Percentiles rank a stretch among this genome's conserved stretches.
Conservation (phyloP, 805 yeast genomes). For the Nakazawaea ishiwadae region DNA sequence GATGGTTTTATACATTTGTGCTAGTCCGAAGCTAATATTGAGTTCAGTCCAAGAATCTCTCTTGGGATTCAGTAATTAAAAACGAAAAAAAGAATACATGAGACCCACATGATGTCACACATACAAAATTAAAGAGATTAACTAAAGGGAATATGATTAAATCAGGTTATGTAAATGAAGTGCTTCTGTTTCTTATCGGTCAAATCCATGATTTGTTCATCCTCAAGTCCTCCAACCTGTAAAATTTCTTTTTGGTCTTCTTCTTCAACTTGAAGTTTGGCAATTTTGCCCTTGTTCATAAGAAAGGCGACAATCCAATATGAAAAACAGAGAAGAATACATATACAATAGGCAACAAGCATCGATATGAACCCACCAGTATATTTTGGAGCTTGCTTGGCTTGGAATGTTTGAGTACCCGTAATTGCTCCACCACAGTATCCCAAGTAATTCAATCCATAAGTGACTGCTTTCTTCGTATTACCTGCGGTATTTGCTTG, state of each 20-base stretch:
- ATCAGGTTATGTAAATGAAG: conserved; percentile 29
- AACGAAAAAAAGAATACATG: too few species aligned
- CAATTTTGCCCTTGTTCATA: conserved; percentile 29
- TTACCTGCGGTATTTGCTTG: conserved; percentile 44
- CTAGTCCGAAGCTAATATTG: too few species aligned
- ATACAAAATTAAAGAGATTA: too few species aligned
- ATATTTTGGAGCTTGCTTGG: conserved; percentile 36
- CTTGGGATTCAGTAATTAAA: too few species aligned
- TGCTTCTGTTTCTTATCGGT: conserved; percentile 33
- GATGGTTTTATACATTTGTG: too few species aligned
- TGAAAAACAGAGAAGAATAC: conserved; percentile 30
- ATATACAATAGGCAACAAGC: conserved; percentile 35
- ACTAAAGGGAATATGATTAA: too few species aligned
- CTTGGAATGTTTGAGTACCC: conserved; percentile 44
- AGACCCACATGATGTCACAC: too few species aligned
- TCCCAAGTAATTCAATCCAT: conserved; percentile 27
- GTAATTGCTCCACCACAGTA: conserved; percentile 39
- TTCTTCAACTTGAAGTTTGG: conserved; percentile 15
- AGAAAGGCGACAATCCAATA: conserved; percentile 26
- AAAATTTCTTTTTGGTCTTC: conserved; percentile 14
- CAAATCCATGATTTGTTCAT: conserved; percentile 31
- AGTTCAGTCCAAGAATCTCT: too few species aligned
- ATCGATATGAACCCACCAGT: conserved; percentile 40
- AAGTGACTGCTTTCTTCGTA: conserved; percentile 34
- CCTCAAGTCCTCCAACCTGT: conserved; percentile 23